Evolutionary conservation across 108 stramenopile species (phyloP).

Genomic region (Nitzschia putrida): DNA sequence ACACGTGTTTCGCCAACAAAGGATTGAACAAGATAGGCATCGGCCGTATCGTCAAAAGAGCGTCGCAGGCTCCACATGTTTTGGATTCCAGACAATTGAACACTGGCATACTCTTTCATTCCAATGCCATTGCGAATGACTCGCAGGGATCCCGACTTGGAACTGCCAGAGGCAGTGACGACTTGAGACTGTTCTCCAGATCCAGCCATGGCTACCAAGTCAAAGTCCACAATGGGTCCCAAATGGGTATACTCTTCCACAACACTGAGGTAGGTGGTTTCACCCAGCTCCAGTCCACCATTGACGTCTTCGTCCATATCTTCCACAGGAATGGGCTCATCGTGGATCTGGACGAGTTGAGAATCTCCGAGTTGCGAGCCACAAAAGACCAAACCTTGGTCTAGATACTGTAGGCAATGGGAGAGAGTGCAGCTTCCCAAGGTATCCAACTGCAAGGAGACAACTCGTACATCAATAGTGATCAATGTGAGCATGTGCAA

Average conservation of each 20-base stretch:
- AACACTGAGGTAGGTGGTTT: constrained; percentile 72
- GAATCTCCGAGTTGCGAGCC: constrained; percentile 89
- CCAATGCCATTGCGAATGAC: constrained; percentile 97
- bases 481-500: constrained; percentile 79
- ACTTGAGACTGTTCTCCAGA: constrained; percentile 70
- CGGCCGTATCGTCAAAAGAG: constrained; percentile 54
- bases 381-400: constrained; percentile 89
- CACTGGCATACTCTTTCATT: constrained; percentile 86
- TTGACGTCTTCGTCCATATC: constrained; percentile 13
- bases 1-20: constrained; percentile 93
- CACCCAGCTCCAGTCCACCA: constrained; percentile 27
- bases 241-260: constrained; percentile 92
- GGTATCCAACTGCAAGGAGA: constrained; percentile 70
- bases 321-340: constrained; percentile 62
- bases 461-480: constrained; percentile 35
- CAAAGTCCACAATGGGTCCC: constrained; percentile 97
- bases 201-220: constrained; percentile 71
- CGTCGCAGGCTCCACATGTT: constrained; percentile 90
- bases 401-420: constrained; percentile 76
- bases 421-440: constrained; percentile 72
- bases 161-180: constrained; percentile 92
- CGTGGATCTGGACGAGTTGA: constrained; percentile 87
- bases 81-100: constrained; percentile 93
- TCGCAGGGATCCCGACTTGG: constrained; percentile 84
- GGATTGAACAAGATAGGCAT: constrained; percentile 90